Evolutionary conservation across 371 early-diverging fungal genomes (phyloP).

Genomic region (Mortierella sp.): DNA sequence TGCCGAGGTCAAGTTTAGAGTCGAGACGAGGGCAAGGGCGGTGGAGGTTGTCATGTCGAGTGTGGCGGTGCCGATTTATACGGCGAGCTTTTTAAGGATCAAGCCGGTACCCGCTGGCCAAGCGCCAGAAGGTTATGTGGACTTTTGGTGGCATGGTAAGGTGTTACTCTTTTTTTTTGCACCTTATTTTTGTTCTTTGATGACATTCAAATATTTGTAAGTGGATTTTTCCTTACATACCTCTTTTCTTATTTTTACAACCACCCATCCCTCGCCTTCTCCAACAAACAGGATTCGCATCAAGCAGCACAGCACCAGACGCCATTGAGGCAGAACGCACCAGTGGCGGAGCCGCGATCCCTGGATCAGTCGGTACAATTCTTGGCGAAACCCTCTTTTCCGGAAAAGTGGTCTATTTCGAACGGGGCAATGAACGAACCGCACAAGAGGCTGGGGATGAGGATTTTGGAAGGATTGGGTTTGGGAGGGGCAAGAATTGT

Average conservation of each 20-base stretch:
- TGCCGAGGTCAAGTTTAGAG: constrained; percentile 45
- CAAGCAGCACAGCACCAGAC: constrained; percentile 48
- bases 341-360: constrained; percentile 42
- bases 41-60: constrained; percentile 46
- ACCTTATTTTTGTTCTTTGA: no score
- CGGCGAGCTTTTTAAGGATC: constrained; percentile 43
- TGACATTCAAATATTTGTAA: neutral
- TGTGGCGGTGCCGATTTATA: constrained; percentile 46
- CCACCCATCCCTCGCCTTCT: no score
- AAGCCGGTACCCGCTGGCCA: constrained; percentile 32
- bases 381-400: constrained; percentile 60
- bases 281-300: constrained; percentile 38
- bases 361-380: constrained; percentile 57
- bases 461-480: constrained; percentile 51
- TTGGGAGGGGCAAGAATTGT: constrained; percentile 46
- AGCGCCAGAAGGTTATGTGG: constrained; percentile 45
- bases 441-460: constrained; percentile 29
- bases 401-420: constrained; percentile 60
- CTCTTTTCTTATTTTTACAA: neutral
- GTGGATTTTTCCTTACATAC: neutral
- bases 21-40: constrained; percentile 31
- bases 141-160: constrained; percentile 56
- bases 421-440: constrained; percentile 48
- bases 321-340: constrained; percentile 28
- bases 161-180: neutral